These are phyloP conservation scores for Rhizopogon vulgaris DNA, from an alignment of 768 basidiomycete species.

Conservation along the genomic window DNA sequence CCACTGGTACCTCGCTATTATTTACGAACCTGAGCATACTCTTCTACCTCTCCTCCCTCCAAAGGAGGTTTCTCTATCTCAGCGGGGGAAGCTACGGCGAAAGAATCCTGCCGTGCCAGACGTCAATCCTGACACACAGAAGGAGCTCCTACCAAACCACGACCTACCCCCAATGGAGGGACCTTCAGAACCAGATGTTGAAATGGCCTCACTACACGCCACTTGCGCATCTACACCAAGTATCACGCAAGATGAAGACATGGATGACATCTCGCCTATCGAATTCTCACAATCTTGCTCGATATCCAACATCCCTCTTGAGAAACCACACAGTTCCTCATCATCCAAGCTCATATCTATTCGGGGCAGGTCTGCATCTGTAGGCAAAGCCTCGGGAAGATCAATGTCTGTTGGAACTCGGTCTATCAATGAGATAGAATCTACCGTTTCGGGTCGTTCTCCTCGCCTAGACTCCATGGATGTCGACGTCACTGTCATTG, in stretches of 20 bases:
- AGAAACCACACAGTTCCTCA: conserved; percentile 5
- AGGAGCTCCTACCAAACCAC: conserved; percentile 1
- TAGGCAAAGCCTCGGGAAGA: background rate
- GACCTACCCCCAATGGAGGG: background rate
- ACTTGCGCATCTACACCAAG: conserved; percentile 19
- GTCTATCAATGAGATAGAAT: too few relatives aligned
- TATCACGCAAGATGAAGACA: conserved; percentile 9
- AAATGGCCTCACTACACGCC: conserved; percentile 10
- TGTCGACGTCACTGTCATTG: conserved; percentile 10
- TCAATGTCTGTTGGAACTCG: background rate
- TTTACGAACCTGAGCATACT: conserved; percentile 69
- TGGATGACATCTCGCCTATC: conserved; percentile 5
- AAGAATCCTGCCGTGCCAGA: conserved; percentile 1
- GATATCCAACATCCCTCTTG: conserved; percentile 1
- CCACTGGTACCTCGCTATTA: conserved; percentile 97
- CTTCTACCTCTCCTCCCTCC: conserved; percentile 44
- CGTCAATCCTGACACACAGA: background rate
- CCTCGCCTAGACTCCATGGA: conserved; percentile 17
- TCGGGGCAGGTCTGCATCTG: background rate
- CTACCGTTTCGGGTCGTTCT: conserved; percentile 7
- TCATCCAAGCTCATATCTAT: conserved; percentile 2
- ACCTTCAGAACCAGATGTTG: conserved; percentile 8
- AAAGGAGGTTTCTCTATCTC: conserved; percentile 9
- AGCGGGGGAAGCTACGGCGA: conserved; percentile 1
- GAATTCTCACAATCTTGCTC: conserved; percentile 13